Percentiles rank a stretch among this genome's conserved stretches.
phyloP scores from a whole-genome alignment of 805 yeast species.

The Teunomyces atbi region DNA sequence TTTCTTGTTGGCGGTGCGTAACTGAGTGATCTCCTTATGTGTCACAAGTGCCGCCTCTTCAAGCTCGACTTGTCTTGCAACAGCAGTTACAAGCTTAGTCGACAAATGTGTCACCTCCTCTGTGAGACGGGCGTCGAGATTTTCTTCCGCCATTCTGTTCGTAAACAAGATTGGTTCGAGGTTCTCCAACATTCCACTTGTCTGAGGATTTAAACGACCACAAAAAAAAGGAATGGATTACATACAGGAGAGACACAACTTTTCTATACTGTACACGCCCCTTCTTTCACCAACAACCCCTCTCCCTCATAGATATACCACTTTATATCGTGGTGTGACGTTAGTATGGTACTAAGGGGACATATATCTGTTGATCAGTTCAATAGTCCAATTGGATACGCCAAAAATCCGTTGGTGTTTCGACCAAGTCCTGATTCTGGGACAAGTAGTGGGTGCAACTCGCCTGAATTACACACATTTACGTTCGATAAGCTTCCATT shows the following conservation, averaged over 20 bases:
- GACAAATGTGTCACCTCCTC: constrained; percentile 56
- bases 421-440: background rate
- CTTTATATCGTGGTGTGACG: background rate
- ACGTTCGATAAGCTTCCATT: constrained; percentile 33
- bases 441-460: background rate
- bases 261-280: too few relatives aligned
- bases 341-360: background rate
- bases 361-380: constrained; percentile 6
- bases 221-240: background rate
- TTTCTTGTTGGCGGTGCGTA: constrained; percentile 22
- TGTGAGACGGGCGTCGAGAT: constrained; percentile 42
- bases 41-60: constrained; percentile 47
- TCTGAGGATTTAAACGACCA: constrained; percentile 1
- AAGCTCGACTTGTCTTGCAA: constrained; percentile 53
- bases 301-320: background rate
- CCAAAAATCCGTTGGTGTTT: constrained; percentile 17
- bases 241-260: background rate
- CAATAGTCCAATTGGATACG: constrained; percentile 23
- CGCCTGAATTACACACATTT: background rate
- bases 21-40: constrained; percentile 34
- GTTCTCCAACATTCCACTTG: background rate
- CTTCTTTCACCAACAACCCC: too few relatives aligned
- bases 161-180: background rate
- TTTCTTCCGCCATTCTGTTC: constrained; percentile 7
- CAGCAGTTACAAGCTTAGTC: constrained; percentile 59